A percentile compares a stretch with the other conserved stretches of the same genome.
These are phyloP conservation scores for Mycena galopus DNA, from an alignment of 768 basidiomycete species.

Conservation along the genomic window DNA sequence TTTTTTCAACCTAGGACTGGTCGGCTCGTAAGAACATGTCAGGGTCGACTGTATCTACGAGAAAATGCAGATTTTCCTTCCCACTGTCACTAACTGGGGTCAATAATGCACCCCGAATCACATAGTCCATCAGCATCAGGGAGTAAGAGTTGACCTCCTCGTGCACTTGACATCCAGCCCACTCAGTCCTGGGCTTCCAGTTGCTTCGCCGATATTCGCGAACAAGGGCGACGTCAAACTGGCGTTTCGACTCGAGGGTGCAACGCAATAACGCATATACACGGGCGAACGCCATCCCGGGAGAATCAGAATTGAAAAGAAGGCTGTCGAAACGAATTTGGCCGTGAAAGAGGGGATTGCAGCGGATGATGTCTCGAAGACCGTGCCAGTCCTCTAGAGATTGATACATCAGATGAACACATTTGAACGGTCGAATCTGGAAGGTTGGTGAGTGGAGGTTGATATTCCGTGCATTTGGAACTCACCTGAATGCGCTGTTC, in stretches of 20 bases:
- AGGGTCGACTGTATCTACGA: neutral
- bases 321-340: slow-evolving; percentile 21
- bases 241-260: neutral
- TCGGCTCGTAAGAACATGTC: neutral
- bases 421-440: slow-evolving; percentile 7
- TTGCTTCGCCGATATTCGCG: neutral
- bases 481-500: slow-evolving; percentile 5
- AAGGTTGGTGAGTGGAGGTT: neutral
- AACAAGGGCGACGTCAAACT: neutral
- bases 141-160: neutral
- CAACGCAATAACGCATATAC: neutral
- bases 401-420: slow-evolving; percentile 24
- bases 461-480: neutral
- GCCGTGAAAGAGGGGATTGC: slow-evolving; percentile 18
- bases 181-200: neutral
- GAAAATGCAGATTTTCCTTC: neutral
- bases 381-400: slow-evolving; percentile 33
- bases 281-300: neutral
- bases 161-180: neutral
- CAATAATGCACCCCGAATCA: neutral
- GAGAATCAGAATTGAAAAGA: slow-evolving; percentile 19
- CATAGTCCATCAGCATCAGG: neutral
- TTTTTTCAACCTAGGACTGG: neutral
- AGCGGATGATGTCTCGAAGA: slow-evolving; percentile 32
- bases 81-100: neutral